Percentiles rank a stretch among this genome's conserved stretches.
phyloP scores from a whole-genome alignment of 2,329 filamentous ascomycete species.

The Mollisiaceae sp. region DNA sequence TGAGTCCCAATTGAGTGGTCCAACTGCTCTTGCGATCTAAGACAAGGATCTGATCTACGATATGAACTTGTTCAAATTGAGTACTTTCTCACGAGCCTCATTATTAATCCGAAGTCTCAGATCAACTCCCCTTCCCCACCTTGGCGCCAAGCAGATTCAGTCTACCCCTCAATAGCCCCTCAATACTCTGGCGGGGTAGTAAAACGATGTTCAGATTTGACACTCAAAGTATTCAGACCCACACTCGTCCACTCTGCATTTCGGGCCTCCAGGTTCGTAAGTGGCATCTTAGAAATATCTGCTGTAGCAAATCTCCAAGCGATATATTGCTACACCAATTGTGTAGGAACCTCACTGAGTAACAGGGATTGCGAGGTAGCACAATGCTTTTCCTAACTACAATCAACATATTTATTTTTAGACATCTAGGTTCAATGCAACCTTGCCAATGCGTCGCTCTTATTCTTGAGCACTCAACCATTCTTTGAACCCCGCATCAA shows the following conservation, averaged over 20 bases:
- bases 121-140: not conserved
- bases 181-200: not conserved
- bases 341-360: not conserved
- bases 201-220: not conserved
- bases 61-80: not conserved
- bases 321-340: too few species aligned
- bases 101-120: not conserved
- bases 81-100: slow-evolving; percentile 3
- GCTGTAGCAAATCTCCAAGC: too few species aligned
- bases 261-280: too few species aligned
- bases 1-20: not conserved
- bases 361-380: not conserved
- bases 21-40: not conserved
- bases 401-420: not conserved
- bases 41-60: slow-evolving; percentile 7
- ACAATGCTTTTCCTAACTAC: not conserved
- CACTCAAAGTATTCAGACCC: not conserved
- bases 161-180: not conserved
- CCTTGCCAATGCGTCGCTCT: not conserved
- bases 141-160: not conserved
- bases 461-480: slow-evolving; percentile 5
- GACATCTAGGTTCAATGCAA: not conserved
- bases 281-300: too few species aligned
- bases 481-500: slow-evolving; percentile 5
- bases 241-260: not conserved